Conservation (phyloP, 2,329 filamentous ascomycete genomes). For the Pseudofabraea citricarpa region DNA sequence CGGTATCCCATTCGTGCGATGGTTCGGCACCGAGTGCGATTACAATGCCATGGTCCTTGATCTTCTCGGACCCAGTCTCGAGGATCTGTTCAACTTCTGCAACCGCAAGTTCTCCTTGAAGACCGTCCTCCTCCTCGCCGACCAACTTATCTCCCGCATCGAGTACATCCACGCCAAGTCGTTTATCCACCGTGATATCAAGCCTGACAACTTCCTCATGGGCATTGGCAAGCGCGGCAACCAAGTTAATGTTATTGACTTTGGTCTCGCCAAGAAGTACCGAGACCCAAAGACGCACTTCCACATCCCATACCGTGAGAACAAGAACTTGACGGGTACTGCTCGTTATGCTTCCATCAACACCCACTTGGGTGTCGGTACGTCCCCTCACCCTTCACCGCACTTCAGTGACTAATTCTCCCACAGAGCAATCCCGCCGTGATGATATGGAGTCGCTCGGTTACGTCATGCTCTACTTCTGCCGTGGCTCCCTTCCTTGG, state of each 20-base stretch:
- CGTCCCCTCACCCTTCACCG: slow-evolving; percentile 28
- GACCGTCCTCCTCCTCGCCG: slow-evolving; percentile 92
- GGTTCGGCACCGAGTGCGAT: slow-evolving; percentile 99
- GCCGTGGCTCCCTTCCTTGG: slow-evolving; percentile 97
- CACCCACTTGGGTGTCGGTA: slow-evolving; percentile 91
- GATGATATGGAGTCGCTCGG: slow-evolving; percentile 99
- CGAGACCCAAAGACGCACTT: slow-evolving; percentile 99
- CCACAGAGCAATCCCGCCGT: slow-evolving; percentile 87
- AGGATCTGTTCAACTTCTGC: slow-evolving; percentile 99
- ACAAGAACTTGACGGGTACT: slow-evolving; percentile 99
- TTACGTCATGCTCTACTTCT: slow-evolving; percentile 99
- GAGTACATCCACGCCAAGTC: slow-evolving; percentile 99
- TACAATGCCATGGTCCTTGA: slow-evolving; percentile 99
- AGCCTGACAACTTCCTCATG: slow-evolving; percentile 99
- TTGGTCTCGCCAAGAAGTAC: slow-evolving; percentile 99
- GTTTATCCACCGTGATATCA: slow-evolving; percentile 99
- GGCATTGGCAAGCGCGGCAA: slow-evolving; percentile 98
- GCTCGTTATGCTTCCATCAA: slow-evolving; percentile 99
- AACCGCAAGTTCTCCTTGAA: slow-evolving; percentile 99
- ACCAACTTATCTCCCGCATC: slow-evolving; percentile 98
- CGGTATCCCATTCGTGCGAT: slow-evolving; percentile 96
- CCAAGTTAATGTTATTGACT: slow-evolving; percentile 99
- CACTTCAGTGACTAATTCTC: slow-evolving; percentile 23
- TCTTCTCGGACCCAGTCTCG: slow-evolving; percentile 88
- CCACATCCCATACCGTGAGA: slow-evolving; percentile 99